These are phyloP conservation scores for Adiantum capillusveneris DNA, from an alignment of 75 land plant genomes.

Conservation along the genomic window DNA sequence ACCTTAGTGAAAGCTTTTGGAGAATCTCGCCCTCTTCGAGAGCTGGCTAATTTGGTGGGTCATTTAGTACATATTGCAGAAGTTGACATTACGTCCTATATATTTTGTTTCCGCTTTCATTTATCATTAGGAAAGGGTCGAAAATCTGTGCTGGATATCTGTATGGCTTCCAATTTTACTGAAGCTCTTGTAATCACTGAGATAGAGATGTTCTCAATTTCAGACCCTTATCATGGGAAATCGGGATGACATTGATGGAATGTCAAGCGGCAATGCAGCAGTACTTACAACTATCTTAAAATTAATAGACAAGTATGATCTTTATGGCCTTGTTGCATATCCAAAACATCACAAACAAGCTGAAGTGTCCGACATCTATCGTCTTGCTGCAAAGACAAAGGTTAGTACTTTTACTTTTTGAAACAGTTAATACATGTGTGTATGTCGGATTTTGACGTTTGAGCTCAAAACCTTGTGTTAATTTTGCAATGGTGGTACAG, in stretches of 20 bases:
- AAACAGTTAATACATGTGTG: too few species aligned
- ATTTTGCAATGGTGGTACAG: too few species aligned
- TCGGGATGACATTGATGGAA: too few species aligned
- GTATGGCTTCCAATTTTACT: too few species aligned
- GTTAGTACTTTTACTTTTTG: constrained; percentile 16
- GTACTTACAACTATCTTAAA: constrained; percentile 68
- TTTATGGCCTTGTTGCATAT: constrained; percentile 80
- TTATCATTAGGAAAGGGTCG: too few species aligned
- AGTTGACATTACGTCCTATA: too few species aligned
- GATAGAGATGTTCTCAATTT: too few species aligned
- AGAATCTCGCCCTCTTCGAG: constrained; percentile 64
- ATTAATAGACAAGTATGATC: constrained; percentile 79
- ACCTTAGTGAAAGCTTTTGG: constrained; percentile 84
- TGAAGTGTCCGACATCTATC: constrained; percentile 82
- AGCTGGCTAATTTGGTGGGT: constrained; percentile 68
- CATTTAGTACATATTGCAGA: too few species aligned
- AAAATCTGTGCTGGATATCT: too few species aligned
- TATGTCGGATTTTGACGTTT: neutral
- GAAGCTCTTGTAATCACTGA: too few species aligned
- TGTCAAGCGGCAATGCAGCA: constrained; percentile 57
- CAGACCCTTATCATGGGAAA: constrained; percentile 81
- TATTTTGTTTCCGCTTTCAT: too few species aligned
- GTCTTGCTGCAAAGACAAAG: constrained; percentile 86
- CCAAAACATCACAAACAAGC: too few species aligned
- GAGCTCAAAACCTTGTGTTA: neutral